Evolutionary conservation across 2,329 filamentous ascomycete genomes (phyloP).

Genomic region (Verticillium nubilum): DNA sequence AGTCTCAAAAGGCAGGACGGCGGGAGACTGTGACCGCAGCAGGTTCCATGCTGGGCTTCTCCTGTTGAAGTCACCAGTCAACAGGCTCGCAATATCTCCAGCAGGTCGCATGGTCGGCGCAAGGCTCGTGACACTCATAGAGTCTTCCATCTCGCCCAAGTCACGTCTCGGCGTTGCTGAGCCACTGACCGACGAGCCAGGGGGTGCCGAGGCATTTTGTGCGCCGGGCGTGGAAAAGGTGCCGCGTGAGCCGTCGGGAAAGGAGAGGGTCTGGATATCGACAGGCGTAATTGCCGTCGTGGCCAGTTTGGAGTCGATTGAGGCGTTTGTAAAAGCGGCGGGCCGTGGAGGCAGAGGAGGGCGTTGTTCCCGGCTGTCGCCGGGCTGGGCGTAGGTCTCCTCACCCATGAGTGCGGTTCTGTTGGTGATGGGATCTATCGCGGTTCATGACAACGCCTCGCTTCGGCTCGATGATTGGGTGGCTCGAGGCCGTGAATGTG

Average conservation of each 20-base stretch:
- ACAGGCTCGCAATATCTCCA: conserved; percentile 75
- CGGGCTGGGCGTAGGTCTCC: conserved; percentile 14
- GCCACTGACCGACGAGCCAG: conserved; percentile 25
- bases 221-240: conserved; percentile 42
- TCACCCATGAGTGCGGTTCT: conserved; percentile 18
- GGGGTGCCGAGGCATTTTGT: conserved; percentile 18
- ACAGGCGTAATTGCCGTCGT: conserved; percentile 82
- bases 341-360: conserved; percentile 53
- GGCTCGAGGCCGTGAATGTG: not conserved
- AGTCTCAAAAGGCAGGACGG: conserved; percentile 56
- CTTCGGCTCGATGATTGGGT: not conserved
- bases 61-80: conserved; percentile 64
- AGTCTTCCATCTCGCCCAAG: conserved; percentile 52
- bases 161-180: conserved; percentile 31
- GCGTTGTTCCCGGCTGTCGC: conserved; percentile 36
- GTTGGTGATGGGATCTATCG: not conserved
- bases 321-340: conserved; percentile 12
- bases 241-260: conserved; percentile 63
- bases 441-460: not conserved
- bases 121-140: conserved; percentile 61
- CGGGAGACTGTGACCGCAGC: conserved; percentile 56
- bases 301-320: conserved; percentile 43
- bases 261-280: conserved; percentile 72
- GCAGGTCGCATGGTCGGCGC: conserved; percentile 56
- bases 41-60: conserved; percentile 65